Evolutionary conservation across 768 basidiomycete genomes (phyloP), one percentile per base, ranked within the genome.

Genomic region (Pulveroboletus sp.): DNA sequence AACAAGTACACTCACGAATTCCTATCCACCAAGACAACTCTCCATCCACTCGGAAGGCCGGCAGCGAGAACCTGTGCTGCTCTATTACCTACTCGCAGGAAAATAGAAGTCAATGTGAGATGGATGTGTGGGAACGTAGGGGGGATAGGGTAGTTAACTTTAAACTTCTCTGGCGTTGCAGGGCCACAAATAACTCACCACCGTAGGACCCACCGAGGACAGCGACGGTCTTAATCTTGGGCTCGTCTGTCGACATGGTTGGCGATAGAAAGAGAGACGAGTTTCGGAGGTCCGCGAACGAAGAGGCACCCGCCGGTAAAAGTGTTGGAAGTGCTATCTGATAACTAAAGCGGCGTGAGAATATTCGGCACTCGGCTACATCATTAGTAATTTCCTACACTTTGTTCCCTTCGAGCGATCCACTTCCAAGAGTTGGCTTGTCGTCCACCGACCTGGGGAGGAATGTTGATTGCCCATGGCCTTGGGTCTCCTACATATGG

Each of bases 191-290:
- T 17, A 4, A 41, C 48, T 55, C 20, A 76, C 79, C 81, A 32
- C 79, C 82, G 54, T 81, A 82, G 0, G 78, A 74, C 2, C 71
- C 79, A 0, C 81, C 82, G 11, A 82, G 66, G 32, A 83, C 74
- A 35, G 75, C 75, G 11, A 83, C 74, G 6, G 76, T 80, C 25
- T 35, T 57, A 1, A 43, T 6, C 19, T n/a, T 23, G 14, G 5
- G 23, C 27, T 37, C 35, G 23, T 45, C 42, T 10, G 32, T 25
- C 23, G 55, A 52, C 55, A 57, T 57, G 31, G 21, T 31, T 33
- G n/a, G 19, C 17, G 24, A 34, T 3, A 33, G 45, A 56, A 45
- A 12, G 45, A 47, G 17, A 20, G 47, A 27, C 25, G n/a, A 27
- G 24, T 11, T 25, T 20, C 25, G 33, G 20, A 6, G 33, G 14